Conservation (phyloP, 768 basidiomycete species). For the Chalciporus piperatus region DNA sequence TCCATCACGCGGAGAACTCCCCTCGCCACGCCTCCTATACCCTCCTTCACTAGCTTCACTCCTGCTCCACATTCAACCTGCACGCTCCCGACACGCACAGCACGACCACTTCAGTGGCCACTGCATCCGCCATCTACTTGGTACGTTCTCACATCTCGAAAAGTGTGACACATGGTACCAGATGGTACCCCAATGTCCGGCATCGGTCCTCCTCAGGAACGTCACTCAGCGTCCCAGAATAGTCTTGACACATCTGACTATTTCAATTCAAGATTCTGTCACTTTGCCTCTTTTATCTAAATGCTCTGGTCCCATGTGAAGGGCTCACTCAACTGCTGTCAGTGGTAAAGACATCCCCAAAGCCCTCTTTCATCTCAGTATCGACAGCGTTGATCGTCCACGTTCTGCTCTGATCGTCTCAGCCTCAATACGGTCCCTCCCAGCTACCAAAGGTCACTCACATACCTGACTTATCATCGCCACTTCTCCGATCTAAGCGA, state of each 20-base stretch:
- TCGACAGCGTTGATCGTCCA: no score
- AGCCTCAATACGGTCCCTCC: not conserved
- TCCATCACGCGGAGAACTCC: not conserved
- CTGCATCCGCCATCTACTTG: not conserved
- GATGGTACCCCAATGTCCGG: constrained; percentile 8
- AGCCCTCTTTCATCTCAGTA: no score
- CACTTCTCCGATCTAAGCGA: constrained; percentile 32
- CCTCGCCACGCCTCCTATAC: constrained; percentile 4
- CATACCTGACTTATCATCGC: constrained; percentile 20
- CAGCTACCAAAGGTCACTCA: constrained; percentile 3
- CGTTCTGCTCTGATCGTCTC: not conserved
- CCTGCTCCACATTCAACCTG: not conserved
- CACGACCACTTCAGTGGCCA: not conserved
- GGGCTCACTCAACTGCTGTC: not conserved
- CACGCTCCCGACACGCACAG: not conserved
- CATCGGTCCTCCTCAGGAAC: constrained; percentile 18
- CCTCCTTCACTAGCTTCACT: constrained; percentile 2
- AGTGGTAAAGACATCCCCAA: not conserved
- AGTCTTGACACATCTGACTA: constrained; percentile 11
- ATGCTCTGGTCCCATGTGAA: not conserved
- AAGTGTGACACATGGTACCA: constrained; percentile 5
- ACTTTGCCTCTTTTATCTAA: constrained; percentile 12
- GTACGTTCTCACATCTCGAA: constrained; percentile 9
- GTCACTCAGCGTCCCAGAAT: constrained; percentile 12
- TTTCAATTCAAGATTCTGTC: constrained; percentile 9